Evolutionary conservation across 257 asterid genomes (phyloP).

Genomic region (Mitragyna speciosa): DNA sequence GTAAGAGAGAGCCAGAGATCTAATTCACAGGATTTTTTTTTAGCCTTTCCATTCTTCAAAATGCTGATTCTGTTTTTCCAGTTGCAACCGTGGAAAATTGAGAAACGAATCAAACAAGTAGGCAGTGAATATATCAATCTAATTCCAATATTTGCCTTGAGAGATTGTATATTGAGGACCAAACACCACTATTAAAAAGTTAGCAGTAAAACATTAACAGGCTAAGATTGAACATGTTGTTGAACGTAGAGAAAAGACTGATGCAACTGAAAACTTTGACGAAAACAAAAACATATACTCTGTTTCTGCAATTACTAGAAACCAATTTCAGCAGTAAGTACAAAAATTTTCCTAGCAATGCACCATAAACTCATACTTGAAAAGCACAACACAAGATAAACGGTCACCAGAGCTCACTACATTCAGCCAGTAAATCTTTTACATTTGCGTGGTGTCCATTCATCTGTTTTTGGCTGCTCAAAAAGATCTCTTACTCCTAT

Average conservation of each 20-base stretch:
- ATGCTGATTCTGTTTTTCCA: background rate
- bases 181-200: too few species aligned
- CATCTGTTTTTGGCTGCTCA: background rate
- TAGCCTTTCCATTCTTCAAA: too few species aligned
- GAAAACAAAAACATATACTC: background rate
- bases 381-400: background rate
- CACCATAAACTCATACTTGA: slow-evolving; percentile 6
- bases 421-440: slow-evolving; percentile 7
- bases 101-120: background rate
- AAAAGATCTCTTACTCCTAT: slow-evolving; percentile 9
- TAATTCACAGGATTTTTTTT: too few species aligned
- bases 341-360: background rate
- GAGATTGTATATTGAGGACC: background rate
- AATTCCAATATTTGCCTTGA: too few species aligned
- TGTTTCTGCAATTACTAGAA: background rate
- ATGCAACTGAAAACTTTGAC: background rate
- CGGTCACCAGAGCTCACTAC: background rate
- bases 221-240: background rate
- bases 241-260: background rate
- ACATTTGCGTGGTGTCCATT: background rate
- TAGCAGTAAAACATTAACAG: background rate
- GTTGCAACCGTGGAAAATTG: background rate
- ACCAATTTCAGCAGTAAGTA: background rate
- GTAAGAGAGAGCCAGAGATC: too few species aligned
- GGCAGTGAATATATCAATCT: too few species aligned